A percentile compares a stretch with the other conserved stretches of the same genome.
Evolutionary conservation across 257 asterid genomes (phyloP).

Genomic region (Plantago elongata): DNA sequence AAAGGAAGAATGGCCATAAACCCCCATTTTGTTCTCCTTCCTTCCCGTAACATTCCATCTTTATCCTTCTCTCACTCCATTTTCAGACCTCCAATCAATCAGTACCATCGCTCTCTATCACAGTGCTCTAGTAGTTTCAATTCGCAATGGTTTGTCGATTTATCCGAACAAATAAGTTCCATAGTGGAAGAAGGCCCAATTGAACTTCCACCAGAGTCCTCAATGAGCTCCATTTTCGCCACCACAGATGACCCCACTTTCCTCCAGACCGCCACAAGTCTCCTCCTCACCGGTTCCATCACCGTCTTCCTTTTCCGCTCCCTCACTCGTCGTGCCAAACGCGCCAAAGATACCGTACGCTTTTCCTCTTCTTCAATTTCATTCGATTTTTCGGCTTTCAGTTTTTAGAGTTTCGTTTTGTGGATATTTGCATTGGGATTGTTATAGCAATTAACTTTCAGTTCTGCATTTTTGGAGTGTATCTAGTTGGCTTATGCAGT

Average conservation of each 20-base stretch:
- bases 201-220: conserved; percentile 33
- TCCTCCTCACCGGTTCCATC: conserved; percentile 86
- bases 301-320: conserved; percentile 76
- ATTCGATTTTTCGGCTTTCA: not conserved
- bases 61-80: conserved; percentile 16
- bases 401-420: not conserved
- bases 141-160: conserved; percentile 26
- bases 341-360: conserved; percentile 63
- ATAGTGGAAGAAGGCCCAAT: conserved; percentile 38
- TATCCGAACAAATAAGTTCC: conserved; percentile 19
- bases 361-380: not conserved
- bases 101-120: conserved; percentile 1
- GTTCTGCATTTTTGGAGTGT: no score
- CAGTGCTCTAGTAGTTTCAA: conserved; percentile 25
- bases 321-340: conserved; percentile 84
- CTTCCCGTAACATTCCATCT: conserved; percentile 8
- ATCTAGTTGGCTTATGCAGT: no score
- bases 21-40: conserved; percentile 19
- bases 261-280: conserved; percentile 78
- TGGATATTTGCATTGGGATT: no score
- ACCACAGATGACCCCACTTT: conserved; percentile 30
- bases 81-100: not conserved
- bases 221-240: conserved; percentile 34
- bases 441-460: no score
- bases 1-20: no score